Percentiles rank a stretch among this genome's conserved stretches.
phyloP scores from a whole-genome alignment of 2,329 filamentous ascomycete genomes.

The Xylariomycetidae sp. region DNA sequence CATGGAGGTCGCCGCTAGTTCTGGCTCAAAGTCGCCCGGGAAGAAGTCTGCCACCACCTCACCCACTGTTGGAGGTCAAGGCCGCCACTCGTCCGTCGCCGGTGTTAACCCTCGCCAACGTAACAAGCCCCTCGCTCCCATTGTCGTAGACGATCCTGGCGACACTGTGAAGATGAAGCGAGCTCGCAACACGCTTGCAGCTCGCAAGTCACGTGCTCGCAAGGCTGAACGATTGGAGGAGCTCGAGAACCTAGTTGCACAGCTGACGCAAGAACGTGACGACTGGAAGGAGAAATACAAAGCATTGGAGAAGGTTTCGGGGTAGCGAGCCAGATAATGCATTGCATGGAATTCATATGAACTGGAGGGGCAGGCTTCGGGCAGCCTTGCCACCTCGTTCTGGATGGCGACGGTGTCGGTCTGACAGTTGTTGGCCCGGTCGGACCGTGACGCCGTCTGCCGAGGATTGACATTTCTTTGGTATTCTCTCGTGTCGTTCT shows the following conservation, averaged over 20 bases:
- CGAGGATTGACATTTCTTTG: constrained; percentile 14
- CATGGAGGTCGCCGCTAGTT: constrained; percentile 37
- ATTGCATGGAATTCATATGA: constrained; percentile 20
- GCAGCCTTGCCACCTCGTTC: constrained; percentile 17
- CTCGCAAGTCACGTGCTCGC: constrained; percentile 84
- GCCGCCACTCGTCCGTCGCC: constrained; percentile 61
- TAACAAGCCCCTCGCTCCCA: constrained; percentile 73
- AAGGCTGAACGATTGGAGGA: constrained; percentile 73
- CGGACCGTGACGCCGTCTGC: constrained; percentile 17
- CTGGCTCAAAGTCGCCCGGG: constrained; percentile 34
- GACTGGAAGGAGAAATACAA: constrained; percentile 52
- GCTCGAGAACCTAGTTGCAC: constrained; percentile 66
- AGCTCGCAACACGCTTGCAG: constrained; percentile 86
- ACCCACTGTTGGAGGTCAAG: constrained; percentile 32
- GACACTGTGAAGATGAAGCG: constrained; percentile 85
- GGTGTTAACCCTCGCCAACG: constrained; percentile 70
- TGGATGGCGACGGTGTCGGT: constrained; percentile 20
- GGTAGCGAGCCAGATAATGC: constrained; percentile 19
- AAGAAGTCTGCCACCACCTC: constrained; percentile 45
- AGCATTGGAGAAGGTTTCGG: constrained; percentile 18
- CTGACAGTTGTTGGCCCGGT: constrained; percentile 18
- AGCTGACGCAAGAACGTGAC: constrained; percentile 60
- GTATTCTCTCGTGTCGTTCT: constrained; percentile 20
- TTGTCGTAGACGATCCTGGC: constrained; percentile 65
- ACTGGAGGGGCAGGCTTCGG: constrained; percentile 27